A percentile compares a stretch with the other conserved stretches of the same genome.
Evolutionary conservation across 352 stramenopile genomes (phyloP).

Genomic region (Phytophthora agathidicida): DNA sequence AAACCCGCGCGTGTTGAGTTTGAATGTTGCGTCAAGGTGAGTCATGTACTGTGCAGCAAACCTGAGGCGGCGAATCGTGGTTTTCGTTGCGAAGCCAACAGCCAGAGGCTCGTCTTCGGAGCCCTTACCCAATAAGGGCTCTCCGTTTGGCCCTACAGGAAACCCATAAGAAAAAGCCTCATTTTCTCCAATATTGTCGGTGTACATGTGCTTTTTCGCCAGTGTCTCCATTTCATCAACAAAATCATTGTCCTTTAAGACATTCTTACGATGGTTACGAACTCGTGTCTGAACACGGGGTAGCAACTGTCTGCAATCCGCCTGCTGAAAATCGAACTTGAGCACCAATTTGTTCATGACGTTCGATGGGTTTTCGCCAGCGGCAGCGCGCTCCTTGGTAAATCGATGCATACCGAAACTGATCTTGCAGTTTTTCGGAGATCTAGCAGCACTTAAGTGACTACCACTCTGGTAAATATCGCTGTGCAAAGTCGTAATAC

Average conservation of each 20-base stretch:
- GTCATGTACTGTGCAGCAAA: neutral
- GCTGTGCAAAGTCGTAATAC: too few species aligned
- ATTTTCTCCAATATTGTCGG: neutral
- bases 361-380: too few species aligned
- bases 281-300: neutral
- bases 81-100: neutral
- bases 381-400: too few species aligned
- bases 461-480: too few species aligned
- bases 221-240: neutral
- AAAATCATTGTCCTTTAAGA: neutral
- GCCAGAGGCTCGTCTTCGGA: neutral
- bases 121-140: too few species aligned
- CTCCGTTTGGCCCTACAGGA: too few species aligned
- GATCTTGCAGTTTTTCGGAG: too few species aligned
- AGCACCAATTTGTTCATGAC: too few species aligned
- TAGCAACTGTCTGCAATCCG: neutral
- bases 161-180: neutral
- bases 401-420: too few species aligned
- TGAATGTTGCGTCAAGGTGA: slow-evolving; percentile 2
- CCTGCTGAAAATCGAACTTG: neutral
- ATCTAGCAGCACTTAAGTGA: too few species aligned
- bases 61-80: neutral
- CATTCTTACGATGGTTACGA: too few species aligned
- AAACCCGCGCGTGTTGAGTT: neutral
- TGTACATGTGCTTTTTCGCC: neutral